Conservation (phyloP, 345 rosid species). For the Xanthoceras sorbifolium region DNA sequence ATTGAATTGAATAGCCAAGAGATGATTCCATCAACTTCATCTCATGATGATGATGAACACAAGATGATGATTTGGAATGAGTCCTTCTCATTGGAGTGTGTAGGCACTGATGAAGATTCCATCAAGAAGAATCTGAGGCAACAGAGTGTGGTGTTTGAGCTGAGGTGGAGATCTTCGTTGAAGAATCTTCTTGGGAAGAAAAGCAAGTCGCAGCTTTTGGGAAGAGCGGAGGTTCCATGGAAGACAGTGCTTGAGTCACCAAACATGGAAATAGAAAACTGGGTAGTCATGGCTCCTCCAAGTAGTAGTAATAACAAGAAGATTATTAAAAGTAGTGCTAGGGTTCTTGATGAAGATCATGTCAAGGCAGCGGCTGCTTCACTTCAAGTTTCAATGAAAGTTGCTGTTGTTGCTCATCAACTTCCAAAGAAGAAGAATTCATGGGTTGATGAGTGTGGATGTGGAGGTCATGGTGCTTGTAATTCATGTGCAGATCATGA, state of each 20-base stretch:
- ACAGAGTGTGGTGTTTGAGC: conserved; percentile 59
- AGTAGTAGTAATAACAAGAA: not conserved
- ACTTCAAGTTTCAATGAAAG: conserved; percentile 40
- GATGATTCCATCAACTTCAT: conserved; percentile 34
- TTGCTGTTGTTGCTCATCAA: not conserved
- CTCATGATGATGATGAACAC: not conserved
- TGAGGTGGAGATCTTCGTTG: conserved; percentile 39
- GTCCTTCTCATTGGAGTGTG: conserved; percentile 60
- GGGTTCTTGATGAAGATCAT: conserved; percentile 20
- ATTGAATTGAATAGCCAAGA: conserved; percentile 55
- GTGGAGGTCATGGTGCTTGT: conserved; percentile 26
- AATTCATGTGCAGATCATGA: conserved; percentile 44
- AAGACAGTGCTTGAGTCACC: conserved; percentile 46
- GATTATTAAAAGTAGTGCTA: not conserved
- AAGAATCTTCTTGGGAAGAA: conserved; percentile 33
- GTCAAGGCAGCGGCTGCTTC: conserved; percentile 45
- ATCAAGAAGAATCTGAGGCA: conserved; percentile 40
- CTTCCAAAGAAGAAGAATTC: conserved; percentile 18
- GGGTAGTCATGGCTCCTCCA: conserved; percentile 38
- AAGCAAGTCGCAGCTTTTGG: conserved; percentile 54
- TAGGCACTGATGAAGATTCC: conserved; percentile 57
- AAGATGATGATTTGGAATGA: conserved; percentile 51
- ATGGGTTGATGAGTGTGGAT: conserved; percentile 32
- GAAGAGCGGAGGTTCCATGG: conserved; percentile 61
- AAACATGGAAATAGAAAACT: conserved; percentile 47